phyloP scores from a whole-genome alignment of 140 eudicot genomes.

The Ambrosia hybrid region DNA sequence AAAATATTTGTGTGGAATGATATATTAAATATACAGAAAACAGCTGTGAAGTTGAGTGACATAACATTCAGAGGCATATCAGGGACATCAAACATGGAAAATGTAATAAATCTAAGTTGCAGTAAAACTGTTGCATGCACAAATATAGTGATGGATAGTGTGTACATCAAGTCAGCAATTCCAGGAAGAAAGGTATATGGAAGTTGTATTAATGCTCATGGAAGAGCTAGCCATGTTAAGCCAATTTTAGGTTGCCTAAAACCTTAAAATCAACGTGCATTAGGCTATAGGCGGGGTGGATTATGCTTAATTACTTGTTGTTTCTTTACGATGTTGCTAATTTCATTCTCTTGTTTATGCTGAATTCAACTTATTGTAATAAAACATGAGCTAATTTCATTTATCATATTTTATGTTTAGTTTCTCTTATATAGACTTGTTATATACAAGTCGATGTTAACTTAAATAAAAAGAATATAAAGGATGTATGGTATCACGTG shows the following conservation, averaged over 20 bases:
- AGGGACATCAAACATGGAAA: slow-evolving; percentile 65
- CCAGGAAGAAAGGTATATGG: slow-evolving; percentile 50
- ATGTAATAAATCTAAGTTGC: slow-evolving; percentile 64
- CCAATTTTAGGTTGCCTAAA: slow-evolving; percentile 56
- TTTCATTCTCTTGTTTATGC: slow-evolving; percentile 13
- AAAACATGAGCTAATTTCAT: slow-evolving; percentile 17
- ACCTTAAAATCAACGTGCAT: slow-evolving; percentile 26
- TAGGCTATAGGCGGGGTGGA: not conserved
- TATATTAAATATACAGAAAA: slow-evolving; percentile 31
- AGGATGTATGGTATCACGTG: too few relatives aligned
- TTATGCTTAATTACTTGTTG: not conserved
- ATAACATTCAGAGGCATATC: slow-evolving; percentile 44
- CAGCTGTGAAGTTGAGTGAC: slow-evolving; percentile 58
- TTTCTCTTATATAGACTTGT: not conserved
- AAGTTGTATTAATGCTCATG: slow-evolving; percentile 62
- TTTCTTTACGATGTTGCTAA: not conserved
- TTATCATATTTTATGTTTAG: not conserved
- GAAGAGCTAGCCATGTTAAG: slow-evolving; percentile 48
- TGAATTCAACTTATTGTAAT: slow-evolving; percentile 16
- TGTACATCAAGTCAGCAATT: slow-evolving; percentile 46
- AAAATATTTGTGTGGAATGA: slow-evolving; percentile 4
- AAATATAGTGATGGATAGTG: slow-evolving; percentile 47
- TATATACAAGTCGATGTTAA: too few relatives aligned
- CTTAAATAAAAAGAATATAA: too few relatives aligned
- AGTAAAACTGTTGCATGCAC: slow-evolving; percentile 58